Evolutionary conservation across 805 yeast species (phyloP).

Genomic region (Saccharomyces kudriavzevii): DNA sequence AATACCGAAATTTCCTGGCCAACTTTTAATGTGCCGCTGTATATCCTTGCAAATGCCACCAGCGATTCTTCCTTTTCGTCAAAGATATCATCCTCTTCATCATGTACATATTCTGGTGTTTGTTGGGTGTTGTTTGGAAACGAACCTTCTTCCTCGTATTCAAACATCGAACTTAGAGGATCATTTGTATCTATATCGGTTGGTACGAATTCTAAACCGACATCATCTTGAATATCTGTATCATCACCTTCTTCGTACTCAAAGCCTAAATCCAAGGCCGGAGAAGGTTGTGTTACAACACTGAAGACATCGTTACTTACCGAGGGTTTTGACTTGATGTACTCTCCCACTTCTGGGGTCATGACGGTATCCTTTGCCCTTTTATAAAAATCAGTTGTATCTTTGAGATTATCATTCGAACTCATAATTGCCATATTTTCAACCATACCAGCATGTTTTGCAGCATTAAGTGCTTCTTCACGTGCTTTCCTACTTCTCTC

Average conservation of each 20-base stretch:
- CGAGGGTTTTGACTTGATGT: background rate
- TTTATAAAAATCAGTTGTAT: slow-evolving; percentile 13
- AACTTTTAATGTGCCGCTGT: slow-evolving; percentile 68
- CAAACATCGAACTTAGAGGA: slow-evolving; percentile 33
- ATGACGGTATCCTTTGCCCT: slow-evolving; percentile 23
- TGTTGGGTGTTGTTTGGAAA: slow-evolving; percentile 31
- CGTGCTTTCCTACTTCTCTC: slow-evolving; percentile 61
- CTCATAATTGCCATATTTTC: slow-evolving; percentile 22
- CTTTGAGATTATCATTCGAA: slow-evolving; percentile 6
- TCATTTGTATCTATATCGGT: slow-evolving; percentile 32
- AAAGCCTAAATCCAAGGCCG: slow-evolving; percentile 21
- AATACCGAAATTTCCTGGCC: slow-evolving; percentile 72
- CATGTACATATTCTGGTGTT: slow-evolving; percentile 38
- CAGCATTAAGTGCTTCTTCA: slow-evolving; percentile 59
- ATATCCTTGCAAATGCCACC: slow-evolving; percentile 83
- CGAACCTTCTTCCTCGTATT: slow-evolving; percentile 48
- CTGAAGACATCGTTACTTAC: slow-evolving; percentile 10
- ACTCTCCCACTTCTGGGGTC: slow-evolving; percentile 18
- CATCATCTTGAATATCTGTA: slow-evolving; percentile 13
- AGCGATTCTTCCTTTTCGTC: slow-evolving; percentile 52
- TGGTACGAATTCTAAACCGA: slow-evolving; percentile 21
- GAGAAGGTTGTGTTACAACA: slow-evolving; percentile 21
- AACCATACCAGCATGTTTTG: slow-evolving; percentile 40
- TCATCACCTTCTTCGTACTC: slow-evolving; percentile 16
- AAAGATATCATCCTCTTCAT: slow-evolving; percentile 39